Evolutionary conservation across 139 green algal species (phyloP).

Genomic region (Chlorella sp.): DNA sequence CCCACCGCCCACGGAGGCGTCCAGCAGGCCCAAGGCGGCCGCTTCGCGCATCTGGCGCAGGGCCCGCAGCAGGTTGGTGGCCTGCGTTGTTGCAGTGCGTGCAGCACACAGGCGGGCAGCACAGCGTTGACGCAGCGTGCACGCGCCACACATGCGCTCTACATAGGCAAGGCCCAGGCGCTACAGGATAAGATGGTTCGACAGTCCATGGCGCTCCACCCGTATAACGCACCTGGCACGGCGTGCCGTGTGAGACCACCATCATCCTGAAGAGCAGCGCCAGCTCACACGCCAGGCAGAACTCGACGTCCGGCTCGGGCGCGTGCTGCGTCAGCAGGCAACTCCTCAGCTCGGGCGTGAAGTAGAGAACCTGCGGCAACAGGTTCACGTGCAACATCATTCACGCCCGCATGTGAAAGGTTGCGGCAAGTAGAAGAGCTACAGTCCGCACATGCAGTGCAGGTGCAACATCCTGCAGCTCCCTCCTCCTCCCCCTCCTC

Average conservation of each 20-base stretch:
- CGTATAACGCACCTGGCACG: constrained; percentile 71
- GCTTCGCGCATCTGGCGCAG: constrained; percentile 7
- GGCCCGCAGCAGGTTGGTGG: neutral
- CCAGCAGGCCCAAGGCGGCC: constrained; percentile 10
- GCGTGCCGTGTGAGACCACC: constrained; percentile 29
- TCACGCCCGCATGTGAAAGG: neutral
- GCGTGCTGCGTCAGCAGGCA: constrained; percentile 44
- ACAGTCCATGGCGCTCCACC: too few relatives aligned
- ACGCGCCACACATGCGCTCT: too few relatives aligned
- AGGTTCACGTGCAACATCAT: too few relatives aligned
- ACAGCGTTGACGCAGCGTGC: too few relatives aligned
- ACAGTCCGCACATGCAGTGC: neutral
- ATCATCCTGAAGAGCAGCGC: constrained; percentile 90
- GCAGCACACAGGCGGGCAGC: constrained; percentile 85
- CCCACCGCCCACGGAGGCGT: neutral
- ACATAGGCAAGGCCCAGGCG: too few relatives aligned
- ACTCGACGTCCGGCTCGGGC: constrained; percentile 73
- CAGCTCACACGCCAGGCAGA: constrained; percentile 83
- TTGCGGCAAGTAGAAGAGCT: neutral
- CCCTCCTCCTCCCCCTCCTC: too few relatives aligned
- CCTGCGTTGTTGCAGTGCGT: constrained; percentile 55
- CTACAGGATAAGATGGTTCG: too few relatives aligned
- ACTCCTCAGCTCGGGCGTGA: constrained; percentile 60
- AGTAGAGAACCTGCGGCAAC: constrained; percentile 77
- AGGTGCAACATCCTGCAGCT: neutral